Evolutionary conservation across 2,329 filamentous ascomycete species (phyloP).

Genomic region (Paracorniculantispora psalliotae): DNA sequence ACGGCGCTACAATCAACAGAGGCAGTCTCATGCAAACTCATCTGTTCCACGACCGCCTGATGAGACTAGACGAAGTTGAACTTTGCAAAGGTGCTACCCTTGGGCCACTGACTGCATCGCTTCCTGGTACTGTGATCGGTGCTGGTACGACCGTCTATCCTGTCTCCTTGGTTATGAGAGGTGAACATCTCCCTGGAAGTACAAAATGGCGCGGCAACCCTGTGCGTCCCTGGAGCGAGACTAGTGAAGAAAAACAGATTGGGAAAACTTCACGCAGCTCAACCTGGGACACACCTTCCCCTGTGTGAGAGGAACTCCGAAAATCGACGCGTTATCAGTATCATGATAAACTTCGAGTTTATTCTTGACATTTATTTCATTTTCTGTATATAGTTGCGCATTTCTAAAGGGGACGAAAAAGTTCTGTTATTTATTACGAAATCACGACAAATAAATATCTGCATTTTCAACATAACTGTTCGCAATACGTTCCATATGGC

Average conservation of each 20-base stretch:
- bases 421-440: not conserved
- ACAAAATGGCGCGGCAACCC: conserved; percentile 21
- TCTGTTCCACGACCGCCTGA: conserved; percentile 21
- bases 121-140: conserved; percentile 19
- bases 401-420: not conserved
- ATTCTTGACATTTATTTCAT: not conserved
- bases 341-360: not conserved
- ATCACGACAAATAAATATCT: too few species aligned
- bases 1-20: conserved; percentile 19
- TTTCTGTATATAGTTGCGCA: not conserved
- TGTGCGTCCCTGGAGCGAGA: conserved; percentile 17
- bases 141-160: conserved; percentile 18
- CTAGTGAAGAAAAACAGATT: not conserved
- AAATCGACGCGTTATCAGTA: not conserved
- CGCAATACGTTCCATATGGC: too few species aligned
- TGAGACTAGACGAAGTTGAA: conserved; percentile 19
- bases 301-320: not conserved
- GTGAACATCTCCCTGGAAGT: conserved; percentile 18
- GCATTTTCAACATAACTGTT: too few species aligned
- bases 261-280: not conserved
- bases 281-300: conserved; percentile 7
- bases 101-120: conserved; percentile 17
- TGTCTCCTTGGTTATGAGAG: conserved; percentile 19
- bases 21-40: conserved; percentile 20
- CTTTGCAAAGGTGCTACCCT: conserved; percentile 19